Conservation (phyloP, 2,329 filamentous ascomycete species). For the Aphanocladium album region DNA sequence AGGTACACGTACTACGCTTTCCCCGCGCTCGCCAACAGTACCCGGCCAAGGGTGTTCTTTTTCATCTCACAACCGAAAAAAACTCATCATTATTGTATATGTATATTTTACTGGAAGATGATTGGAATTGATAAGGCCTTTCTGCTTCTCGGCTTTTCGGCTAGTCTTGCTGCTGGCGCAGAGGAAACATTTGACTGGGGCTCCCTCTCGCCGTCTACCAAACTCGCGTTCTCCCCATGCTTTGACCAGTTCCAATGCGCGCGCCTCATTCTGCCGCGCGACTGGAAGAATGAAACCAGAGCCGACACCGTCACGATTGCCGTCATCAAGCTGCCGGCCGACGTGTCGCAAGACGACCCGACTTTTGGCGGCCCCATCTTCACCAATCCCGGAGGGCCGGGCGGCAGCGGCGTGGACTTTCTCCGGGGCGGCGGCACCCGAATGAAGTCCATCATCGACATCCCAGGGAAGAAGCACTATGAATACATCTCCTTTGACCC, state of each 20-base stretch:
- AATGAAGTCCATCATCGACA: constrained; percentile 25
- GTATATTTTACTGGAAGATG: not conserved
- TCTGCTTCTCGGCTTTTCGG: not conserved
- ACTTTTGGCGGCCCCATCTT: constrained; percentile 38
- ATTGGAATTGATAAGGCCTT: not conserved
- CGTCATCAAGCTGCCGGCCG: constrained; percentile 36
- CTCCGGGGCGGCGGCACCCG: constrained; percentile 20
- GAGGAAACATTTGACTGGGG: constrained; percentile 29
- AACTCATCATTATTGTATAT: not conserved
- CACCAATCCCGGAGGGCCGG: constrained; percentile 41
- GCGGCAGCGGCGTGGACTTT: constrained; percentile 32
- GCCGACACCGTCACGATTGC: constrained; percentile 32
- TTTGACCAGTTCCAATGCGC: constrained; percentile 36
- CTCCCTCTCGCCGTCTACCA: constrained; percentile 26
- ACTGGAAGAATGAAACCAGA: constrained; percentile 32
- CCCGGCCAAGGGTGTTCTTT: not conserved
- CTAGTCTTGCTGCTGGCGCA: not conserved
- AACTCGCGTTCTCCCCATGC: constrained; percentile 35
- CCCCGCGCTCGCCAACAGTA: not conserved
- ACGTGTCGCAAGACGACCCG: constrained; percentile 31
- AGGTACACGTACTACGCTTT: not conserved
- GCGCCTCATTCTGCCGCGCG: constrained; percentile 37
- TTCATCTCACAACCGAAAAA: not conserved
- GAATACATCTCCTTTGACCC: constrained; percentile 42
- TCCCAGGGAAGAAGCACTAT: constrained; percentile 28